Evolutionary conservation across 495 filamentous ascomycete genomes (phyloP).

Genomic region (Penicillium lividum): DNA sequence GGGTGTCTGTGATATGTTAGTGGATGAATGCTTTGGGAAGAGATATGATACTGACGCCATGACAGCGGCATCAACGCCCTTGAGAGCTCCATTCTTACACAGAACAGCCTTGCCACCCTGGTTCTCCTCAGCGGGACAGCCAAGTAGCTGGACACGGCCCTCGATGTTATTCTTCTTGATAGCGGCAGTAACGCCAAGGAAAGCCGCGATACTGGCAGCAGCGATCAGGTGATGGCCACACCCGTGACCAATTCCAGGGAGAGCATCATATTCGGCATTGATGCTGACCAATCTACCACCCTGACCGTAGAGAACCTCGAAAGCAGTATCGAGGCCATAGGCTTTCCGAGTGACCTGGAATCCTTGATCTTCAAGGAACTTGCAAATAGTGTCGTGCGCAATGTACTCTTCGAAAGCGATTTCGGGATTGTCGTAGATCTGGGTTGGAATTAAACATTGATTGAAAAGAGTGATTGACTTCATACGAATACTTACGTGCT

Average conservation of each 20-base stretch:
- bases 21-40: background rate
- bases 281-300: slow-evolving; percentile 53
- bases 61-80: slow-evolving; percentile 52
- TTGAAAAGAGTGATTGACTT: background rate
- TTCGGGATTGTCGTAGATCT: slow-evolving; percentile 55
- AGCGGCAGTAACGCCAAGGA: slow-evolving; percentile 47
- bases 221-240: slow-evolving; percentile 53
- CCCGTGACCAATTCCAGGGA: slow-evolving; percentile 48
- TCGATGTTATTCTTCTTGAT: slow-evolving; percentile 38
- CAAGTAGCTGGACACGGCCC: slow-evolving; percentile 59
- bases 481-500: background rate
- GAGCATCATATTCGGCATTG: slow-evolving; percentile 60
- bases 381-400: slow-evolving; percentile 54
- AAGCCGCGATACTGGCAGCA: slow-evolving; percentile 41
- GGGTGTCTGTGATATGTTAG: background rate
- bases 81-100: slow-evolving; percentile 57
- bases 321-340: slow-evolving; percentile 57
- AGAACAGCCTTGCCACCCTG: slow-evolving; percentile 66
- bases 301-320: slow-evolving; percentile 50
- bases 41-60: slow-evolving; percentile 25
- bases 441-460: background rate
- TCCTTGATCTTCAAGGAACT: slow-evolving; percentile 37
- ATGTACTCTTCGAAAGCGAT: slow-evolving; percentile 54
- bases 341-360: slow-evolving; percentile 41
- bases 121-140: slow-evolving; percentile 66